These are phyloP conservation scores for Melampsora larici-populina DNA, from an alignment of 1,284 basidiomycete genomes.

Conservation along the genomic window DNA sequence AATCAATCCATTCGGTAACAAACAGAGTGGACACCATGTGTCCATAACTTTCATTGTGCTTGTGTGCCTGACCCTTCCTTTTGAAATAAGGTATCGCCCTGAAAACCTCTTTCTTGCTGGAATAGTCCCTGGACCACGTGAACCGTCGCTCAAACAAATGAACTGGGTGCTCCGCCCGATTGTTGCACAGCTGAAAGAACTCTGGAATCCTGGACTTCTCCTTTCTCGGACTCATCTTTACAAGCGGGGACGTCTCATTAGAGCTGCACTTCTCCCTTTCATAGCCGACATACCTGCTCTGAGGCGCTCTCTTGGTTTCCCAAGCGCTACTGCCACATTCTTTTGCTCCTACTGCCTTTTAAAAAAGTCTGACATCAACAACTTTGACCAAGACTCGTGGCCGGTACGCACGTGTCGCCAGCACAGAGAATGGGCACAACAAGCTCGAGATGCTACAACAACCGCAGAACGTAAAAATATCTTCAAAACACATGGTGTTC, in stretches of 20 bases:
- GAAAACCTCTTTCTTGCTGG: conserved; percentile 56
- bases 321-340: conserved; percentile 5
- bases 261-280: conserved; percentile 28
- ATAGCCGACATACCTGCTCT: too few species aligned
- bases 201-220: conserved; percentile 52
- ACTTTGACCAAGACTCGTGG: too few species aligned
- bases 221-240: background rate
- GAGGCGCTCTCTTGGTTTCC: conserved; percentile 40
- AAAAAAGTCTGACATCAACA: conserved; percentile 3
- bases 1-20: conserved; percentile 14
- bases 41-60: conserved; percentile 19
- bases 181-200: conserved; percentile 50
- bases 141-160: conserved; percentile 44
- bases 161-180: too few species aligned
- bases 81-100: conserved; percentile 48
- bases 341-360: conserved; percentile 43
- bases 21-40: conserved; percentile 11
- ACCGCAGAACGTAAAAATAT: background rate
- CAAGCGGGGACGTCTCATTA: background rate
- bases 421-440: background rate
- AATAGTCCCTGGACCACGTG: conserved; percentile 52
- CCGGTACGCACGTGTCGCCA: background rate
- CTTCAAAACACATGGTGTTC: conserved; percentile 1
- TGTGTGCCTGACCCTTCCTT: conserved; percentile 46
- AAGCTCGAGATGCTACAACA: conserved; percentile 5